These are phyloP conservation scores for Cladophialophora immunda DNA, from an alignment of 2,329 filamentous ascomycete genomes.

Conservation along the genomic window DNA sequence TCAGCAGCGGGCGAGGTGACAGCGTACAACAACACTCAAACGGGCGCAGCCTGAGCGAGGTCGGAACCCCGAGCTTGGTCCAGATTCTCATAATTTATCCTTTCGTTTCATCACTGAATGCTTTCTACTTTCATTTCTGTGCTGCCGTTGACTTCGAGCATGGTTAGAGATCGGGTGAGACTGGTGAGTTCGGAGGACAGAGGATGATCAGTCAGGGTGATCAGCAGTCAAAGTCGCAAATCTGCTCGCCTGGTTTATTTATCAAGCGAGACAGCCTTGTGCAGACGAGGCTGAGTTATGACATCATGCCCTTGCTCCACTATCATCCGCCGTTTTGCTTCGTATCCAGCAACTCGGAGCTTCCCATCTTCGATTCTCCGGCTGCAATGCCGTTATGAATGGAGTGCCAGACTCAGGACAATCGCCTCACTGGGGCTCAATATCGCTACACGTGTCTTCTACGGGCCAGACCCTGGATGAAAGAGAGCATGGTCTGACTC, in stretches of 20 bases:
- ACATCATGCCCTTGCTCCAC: background rate
- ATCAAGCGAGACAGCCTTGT: slow-evolving; percentile 9
- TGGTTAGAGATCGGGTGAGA: background rate
- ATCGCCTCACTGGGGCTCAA: background rate
- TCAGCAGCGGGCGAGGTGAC: background rate
- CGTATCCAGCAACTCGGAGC: background rate
- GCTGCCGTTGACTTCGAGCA: background rate
- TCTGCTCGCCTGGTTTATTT: background rate
- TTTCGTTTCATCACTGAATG: background rate
- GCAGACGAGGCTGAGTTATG: background rate
- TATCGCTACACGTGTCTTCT: background rate
- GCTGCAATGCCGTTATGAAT: background rate
- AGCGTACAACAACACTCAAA: background rate
- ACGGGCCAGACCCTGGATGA: background rate
- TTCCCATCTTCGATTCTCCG: background rate
- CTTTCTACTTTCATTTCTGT: background rate
- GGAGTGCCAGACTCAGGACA: background rate
- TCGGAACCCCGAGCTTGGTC: slow-evolving; percentile 2
- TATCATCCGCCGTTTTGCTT: background rate
- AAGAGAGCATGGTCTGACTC: too few relatives aligned
- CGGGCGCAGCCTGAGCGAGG: background rate
- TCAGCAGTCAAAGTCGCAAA: background rate
- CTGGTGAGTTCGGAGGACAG: background rate
- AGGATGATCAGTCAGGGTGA: background rate
- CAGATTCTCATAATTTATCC: slow-evolving; percentile 2